Evolutionary conservation across 106 monocot species (phyloP).

Genomic region (Amphibolis antarctica): DNA sequence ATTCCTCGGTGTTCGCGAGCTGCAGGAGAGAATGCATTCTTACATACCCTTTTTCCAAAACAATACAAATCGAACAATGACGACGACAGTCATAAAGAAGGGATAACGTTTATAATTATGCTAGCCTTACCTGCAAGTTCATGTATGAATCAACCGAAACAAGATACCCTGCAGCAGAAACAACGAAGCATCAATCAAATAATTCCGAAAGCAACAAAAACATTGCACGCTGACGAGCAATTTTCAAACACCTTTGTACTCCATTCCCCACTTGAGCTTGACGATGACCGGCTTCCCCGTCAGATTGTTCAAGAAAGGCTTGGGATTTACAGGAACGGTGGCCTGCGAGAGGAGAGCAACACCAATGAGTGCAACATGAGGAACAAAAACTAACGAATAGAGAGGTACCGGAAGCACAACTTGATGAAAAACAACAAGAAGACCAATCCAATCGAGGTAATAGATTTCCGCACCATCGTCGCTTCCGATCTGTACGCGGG

Average conservation of each 20-base stretch:
- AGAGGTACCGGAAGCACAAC: too few relatives aligned
- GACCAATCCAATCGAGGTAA: too few relatives aligned
- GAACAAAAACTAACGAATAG: too few relatives aligned
- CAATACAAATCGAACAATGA: too few relatives aligned
- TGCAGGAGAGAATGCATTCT: background rate
- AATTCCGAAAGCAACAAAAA: background rate
- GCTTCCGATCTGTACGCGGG: too few relatives aligned
- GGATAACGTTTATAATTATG: too few relatives aligned
- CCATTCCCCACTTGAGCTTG: constrained; percentile 98
- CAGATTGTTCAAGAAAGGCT: constrained; percentile 90
- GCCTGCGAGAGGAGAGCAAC: too few relatives aligned
- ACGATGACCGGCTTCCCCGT: constrained; percentile 94
- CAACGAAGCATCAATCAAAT: background rate
- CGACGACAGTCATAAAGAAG: background rate
- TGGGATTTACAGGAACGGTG: constrained; percentile 93
- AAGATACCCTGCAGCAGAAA: constrained; percentile 56
- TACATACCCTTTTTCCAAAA: background rate
- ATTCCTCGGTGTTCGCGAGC: constrained; percentile 16
- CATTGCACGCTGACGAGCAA: background rate
- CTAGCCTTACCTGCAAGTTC: constrained; percentile 78
- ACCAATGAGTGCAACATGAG: too few relatives aligned
- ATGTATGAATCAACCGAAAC: constrained; percentile 95
- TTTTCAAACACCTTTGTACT: constrained; percentile 98
- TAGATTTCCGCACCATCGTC: too few relatives aligned
- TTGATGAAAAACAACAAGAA: too few relatives aligned